phyloP scores from a whole-genome alignment of 495 filamentous ascomycete genomes.

The Penicillium flavigenum region DNA sequence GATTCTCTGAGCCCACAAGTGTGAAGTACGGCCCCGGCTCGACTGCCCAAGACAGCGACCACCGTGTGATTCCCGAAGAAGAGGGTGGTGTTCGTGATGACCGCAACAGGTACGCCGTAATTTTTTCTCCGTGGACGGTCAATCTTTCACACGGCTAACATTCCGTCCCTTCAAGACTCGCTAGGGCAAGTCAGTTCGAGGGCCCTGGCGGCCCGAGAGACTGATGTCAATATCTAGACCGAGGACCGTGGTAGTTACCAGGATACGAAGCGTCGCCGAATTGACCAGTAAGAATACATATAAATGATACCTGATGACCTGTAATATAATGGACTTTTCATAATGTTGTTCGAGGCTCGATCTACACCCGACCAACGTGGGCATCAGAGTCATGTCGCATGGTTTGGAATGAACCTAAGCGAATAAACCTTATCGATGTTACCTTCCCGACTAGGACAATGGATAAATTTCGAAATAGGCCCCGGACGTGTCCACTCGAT shows the following conservation, averaged over 20 bases:
- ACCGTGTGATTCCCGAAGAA: constrained; percentile 49
- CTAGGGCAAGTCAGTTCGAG: constrained; percentile 50
- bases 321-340: constrained; percentile 5
- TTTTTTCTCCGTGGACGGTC: not conserved
- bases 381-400: not conserved
- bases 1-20: constrained; percentile 42
- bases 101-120: constrained; percentile 41
- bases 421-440: not conserved
- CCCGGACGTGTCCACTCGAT: not conserved
- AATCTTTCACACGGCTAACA: constrained; percentile 5
- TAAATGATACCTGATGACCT: constrained; percentile 15
- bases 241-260: constrained; percentile 43
- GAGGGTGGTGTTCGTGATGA: constrained; percentile 52
- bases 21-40: constrained; percentile 50
- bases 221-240: constrained; percentile 32
- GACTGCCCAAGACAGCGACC: constrained; percentile 50
- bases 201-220: constrained; percentile 54
- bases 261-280: constrained; percentile 31
- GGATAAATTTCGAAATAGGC: not conserved
- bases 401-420: not conserved
- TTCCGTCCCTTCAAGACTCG: constrained; percentile 28
- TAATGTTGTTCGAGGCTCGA: not conserved
- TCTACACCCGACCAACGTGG: not conserved
- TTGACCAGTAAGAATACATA: constrained; percentile 21
- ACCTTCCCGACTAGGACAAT: not conserved